phyloP scores from a whole-genome alignment of 164 flowering plant genomes.

The Buxus sempervirens region DNA sequence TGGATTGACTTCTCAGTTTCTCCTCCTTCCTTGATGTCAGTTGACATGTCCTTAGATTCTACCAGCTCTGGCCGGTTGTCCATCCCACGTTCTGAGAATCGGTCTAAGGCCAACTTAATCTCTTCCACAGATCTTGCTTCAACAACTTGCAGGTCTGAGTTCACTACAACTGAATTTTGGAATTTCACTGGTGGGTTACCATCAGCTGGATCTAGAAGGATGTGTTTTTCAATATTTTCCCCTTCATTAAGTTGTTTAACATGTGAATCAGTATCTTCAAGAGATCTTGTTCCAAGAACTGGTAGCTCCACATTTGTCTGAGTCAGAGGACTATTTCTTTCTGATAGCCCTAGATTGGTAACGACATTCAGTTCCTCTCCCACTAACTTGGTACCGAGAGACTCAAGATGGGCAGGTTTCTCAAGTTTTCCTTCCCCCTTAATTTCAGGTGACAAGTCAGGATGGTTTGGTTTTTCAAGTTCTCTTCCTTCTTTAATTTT shows the following conservation, averaged over 20 bases:
- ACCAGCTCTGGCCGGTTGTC: background rate
- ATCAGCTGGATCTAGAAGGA: constrained; percentile 18
- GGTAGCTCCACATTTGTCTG: constrained; percentile 24
- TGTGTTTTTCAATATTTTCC: constrained; percentile 23
- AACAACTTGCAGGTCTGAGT: constrained; percentile 17
- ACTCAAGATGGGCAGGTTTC: too few relatives aligned
- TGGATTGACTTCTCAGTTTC: background rate
- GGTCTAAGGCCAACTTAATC: constrained; percentile 13
- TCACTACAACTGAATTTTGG: background rate
- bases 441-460: too few relatives aligned
- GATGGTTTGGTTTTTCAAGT: too few relatives aligned
- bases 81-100: constrained; percentile 13
- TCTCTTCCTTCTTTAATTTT: too few relatives aligned
- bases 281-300: constrained; percentile 33
- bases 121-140: constrained; percentile 33
- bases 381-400: too few relatives aligned
- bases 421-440: too few relatives aligned
- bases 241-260: constrained; percentile 16
- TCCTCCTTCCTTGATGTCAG: background rate
- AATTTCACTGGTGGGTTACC: constrained; percentile 9
- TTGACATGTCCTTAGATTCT: background rate
- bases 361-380: background rate
- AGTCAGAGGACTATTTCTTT: background rate
- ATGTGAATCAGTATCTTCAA: constrained; percentile 26
- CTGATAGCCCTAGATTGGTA: background rate